A percentile compares a stretch with the other conserved stretches of the same genome.
Conservation (phyloP, 805 yeast genomes). For the Candida anglica region DNA sequence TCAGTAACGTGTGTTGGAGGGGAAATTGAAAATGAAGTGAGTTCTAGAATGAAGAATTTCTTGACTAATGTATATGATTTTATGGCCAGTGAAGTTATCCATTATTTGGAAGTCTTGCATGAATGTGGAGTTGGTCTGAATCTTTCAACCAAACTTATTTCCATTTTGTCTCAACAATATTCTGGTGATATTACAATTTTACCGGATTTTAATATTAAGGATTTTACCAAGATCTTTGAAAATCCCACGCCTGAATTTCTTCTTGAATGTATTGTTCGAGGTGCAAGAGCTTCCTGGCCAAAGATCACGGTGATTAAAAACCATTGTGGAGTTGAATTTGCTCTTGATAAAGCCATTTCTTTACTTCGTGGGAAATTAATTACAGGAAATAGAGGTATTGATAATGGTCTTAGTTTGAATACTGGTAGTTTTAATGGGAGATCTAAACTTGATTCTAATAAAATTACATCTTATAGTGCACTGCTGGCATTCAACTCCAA, state of each 20-base stretch:
- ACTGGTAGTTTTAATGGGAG: not conserved
- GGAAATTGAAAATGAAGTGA: conserved; percentile 57
- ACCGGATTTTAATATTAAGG: conserved; percentile 64
- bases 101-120: conserved; percentile 64
- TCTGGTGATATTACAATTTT: conserved; percentile 92
- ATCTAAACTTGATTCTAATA: not conserved
- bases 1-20: conserved; percentile 70
- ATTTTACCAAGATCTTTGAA: conserved; percentile 58
- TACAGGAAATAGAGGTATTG: conserved; percentile 18
- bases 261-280: conserved; percentile 66
- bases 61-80: conserved; percentile 56
- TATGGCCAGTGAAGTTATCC: conserved; percentile 68
- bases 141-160: conserved; percentile 64
- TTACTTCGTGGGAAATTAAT: conserved; percentile 59
- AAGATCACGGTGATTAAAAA: conserved; percentile 79
- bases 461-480: not conserved
- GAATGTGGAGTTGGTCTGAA: conserved; percentile 78
- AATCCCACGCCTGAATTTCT: conserved; percentile 83
- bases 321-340: conserved; percentile 87
- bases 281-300: conserved; percentile 94
- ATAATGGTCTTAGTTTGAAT: not conserved
- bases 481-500: not conserved
- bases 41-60: conserved; percentile 49
- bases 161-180: conserved; percentile 80
- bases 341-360: conserved; percentile 77